Evolutionary conservation across 73 alveolate genomes (phyloP).

Genomic region (Tetrahymena malaccensis): DNA sequence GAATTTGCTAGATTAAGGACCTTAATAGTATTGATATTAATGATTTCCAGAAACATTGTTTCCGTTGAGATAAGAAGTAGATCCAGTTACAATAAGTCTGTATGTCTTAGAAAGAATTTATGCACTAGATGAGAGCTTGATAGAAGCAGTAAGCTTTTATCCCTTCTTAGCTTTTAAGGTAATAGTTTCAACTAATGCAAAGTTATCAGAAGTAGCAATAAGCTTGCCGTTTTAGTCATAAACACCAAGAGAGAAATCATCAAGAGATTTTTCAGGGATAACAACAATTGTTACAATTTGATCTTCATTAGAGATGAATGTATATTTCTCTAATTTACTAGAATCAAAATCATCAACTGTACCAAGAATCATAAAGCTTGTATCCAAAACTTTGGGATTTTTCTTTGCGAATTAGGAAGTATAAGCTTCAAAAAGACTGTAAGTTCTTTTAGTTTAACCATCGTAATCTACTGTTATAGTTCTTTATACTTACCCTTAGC

Average conservation of each 20-base stretch:
- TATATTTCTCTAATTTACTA: neutral
- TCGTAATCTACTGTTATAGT: conserved; percentile 29
- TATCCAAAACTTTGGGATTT: neutral
- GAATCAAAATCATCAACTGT: neutral
- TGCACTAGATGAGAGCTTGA: neutral
- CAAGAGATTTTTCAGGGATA: neutral
- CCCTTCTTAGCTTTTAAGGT: neutral
- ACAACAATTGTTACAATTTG: neutral
- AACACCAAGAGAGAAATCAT: neutral
- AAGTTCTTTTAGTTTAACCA: neutral
- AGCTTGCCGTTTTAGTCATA: neutral
- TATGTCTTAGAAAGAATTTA: neutral
- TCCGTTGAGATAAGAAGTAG: neutral
- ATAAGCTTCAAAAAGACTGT: neutral
- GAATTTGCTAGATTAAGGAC: neutral
- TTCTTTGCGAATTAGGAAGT: neutral
- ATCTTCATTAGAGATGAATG: neutral
- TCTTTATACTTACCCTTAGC: neutral
- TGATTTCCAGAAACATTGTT: conserved; percentile 13
- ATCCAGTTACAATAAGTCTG: conserved; percentile 18
- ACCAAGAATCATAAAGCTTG: conserved; percentile 1
- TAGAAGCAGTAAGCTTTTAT: neutral
- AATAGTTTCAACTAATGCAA: neutral
- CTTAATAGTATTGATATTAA: neutral
- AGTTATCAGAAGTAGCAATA: neutral